Percentiles rank a stretch among this genome's conserved stretches.
Conservation (phyloP, 257 asterid species). For the Scutellaria barbata region DNA sequence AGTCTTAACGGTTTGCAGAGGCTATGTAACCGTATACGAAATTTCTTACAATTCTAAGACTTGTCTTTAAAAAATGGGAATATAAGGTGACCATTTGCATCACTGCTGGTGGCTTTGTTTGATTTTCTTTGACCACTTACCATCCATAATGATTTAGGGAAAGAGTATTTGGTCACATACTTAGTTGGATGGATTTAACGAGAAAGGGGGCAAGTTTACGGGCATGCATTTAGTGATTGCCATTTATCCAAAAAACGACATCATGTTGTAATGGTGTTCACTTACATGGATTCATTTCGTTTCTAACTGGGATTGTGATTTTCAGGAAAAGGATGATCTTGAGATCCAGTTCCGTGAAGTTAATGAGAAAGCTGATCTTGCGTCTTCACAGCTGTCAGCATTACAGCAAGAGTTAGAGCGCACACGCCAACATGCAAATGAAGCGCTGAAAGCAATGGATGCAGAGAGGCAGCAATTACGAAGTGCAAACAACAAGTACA, state of each 20-base stretch:
- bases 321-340: slow-evolving; percentile 93
- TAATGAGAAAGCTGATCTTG: slow-evolving; percentile 77
- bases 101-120: slow-evolving; percentile 1
- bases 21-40: not conserved
- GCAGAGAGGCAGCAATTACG: slow-evolving; percentile 89
- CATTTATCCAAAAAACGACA: slow-evolving; percentile 2
- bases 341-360: slow-evolving; percentile 82
- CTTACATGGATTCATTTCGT: slow-evolving; percentile 44
- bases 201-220: not conserved
- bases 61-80: not conserved
- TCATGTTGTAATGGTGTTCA: slow-evolving; percentile 26
- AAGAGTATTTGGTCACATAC: slow-evolving; percentile 3
- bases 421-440: slow-evolving; percentile 84
- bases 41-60: slow-evolving; percentile 4
- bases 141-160: not conserved
- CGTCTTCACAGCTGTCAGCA: slow-evolving; percentile 78
- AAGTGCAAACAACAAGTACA: slow-evolving; percentile 88
- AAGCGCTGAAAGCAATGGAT: slow-evolving; percentile 93
- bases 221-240: slow-evolving; percentile 13
- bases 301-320: slow-evolving; percentile 32
- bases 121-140: not conserved
- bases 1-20: slow-evolving; percentile 1
- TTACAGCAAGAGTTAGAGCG: slow-evolving; percentile 93
- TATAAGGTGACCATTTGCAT: slow-evolving; percentile 1
- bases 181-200: slow-evolving; percentile 18